Evolutionary conservation across 2,329 filamentous ascomycete genomes (phyloP), one percentile per base, ranked within the genome.

Genomic region (Cryphonectria japonica): DNA sequence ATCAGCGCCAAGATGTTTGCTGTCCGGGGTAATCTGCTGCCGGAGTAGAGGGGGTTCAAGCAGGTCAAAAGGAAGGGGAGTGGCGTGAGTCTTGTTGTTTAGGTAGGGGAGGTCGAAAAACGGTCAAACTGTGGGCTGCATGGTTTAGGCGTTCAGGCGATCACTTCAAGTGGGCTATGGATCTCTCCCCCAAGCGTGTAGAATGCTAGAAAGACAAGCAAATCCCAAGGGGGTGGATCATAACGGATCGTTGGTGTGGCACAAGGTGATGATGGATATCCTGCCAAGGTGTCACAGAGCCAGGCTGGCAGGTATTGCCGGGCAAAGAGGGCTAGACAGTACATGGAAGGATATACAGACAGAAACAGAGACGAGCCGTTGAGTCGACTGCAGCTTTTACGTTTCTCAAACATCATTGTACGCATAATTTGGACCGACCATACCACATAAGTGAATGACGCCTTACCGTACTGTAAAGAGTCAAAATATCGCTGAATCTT

Each of bases 1-100:
- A 92, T 97, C 76, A 97, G 90, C 74, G 91, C 93, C 75, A 99
- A 99, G 90, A 97, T 99, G 95, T 99, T 99, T 82, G 95, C 95
- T 54, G 93, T 98, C 73, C 91, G 95, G 80, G 89, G 89, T 75
- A 91, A 89, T 81, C 80, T 91, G 76, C 79, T 90, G 77, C 88
- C 89, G 62, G 87, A 89, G 83, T 85, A 62, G n/a, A n/a, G 34
- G 57, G 7, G n/a, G 72, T 70, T 16, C 14, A 26, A 3, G 29
- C 16, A 52, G 41, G 43, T 22, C 16, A 39, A n/a, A 19, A 41
- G 29, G 41, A n/a, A 22, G 19, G 26, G 32, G 16, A 34, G 43
- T 34, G 60, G 29, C 22, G n/a, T 34, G 34, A 34, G 6, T 34
- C 34, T 34, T 34, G 34, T 34, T 34, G 34, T 34, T 34, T 34